These are phyloP conservation scores for Epichloe bromicola DNA, from an alignment of 2,329 filamentous ascomycete genomes.

Conservation along the genomic window DNA sequence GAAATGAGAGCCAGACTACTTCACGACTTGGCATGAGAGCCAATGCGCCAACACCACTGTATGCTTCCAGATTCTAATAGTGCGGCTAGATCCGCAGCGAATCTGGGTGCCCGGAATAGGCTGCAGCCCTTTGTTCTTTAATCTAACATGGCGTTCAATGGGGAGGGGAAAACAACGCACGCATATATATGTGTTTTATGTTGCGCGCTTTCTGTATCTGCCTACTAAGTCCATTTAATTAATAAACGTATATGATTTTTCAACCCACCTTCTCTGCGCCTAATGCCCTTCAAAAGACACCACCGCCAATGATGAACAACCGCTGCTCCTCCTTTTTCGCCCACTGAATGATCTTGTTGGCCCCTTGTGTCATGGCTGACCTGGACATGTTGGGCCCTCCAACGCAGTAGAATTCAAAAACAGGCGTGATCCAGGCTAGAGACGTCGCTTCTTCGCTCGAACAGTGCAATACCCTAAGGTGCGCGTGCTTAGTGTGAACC, in stretches of 20 bases:
- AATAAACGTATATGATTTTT: neutral
- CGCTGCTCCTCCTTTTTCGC: slow-evolving; percentile 83
- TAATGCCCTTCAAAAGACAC: slow-evolving; percentile 46
- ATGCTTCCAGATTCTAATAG: neutral
- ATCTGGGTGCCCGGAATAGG: neutral
- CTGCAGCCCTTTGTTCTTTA: neutral
- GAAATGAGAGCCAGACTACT: neutral
- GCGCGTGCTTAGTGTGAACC: slow-evolving; percentile 72
- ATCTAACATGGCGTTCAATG: neutral
- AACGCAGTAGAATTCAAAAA: slow-evolving; percentile 94
- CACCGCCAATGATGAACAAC: slow-evolving; percentile 94
- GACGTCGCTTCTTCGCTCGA: slow-evolving; percentile 63
- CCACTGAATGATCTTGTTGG: slow-evolving; percentile 86
- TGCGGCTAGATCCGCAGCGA: neutral
- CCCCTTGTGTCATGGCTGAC: slow-evolving; percentile 63
- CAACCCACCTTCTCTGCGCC: neutral
- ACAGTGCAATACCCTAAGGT: slow-evolving; percentile 76
- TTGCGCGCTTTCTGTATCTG: neutral
- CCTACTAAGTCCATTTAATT: neutral
- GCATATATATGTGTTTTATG: slow-evolving; percentile 1
- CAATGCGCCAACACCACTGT: neutral
- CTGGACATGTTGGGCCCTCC: slow-evolving; percentile 59
- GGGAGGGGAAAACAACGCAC: neutral
- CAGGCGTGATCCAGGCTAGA: slow-evolving; percentile 79
- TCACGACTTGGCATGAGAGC: slow-evolving; percentile 1